Percentiles rank a stretch among this genome's conserved stretches.
Conservation (phyloP, 2,329 filamentous ascomycete species). For the Fusarium graminum region DNA sequence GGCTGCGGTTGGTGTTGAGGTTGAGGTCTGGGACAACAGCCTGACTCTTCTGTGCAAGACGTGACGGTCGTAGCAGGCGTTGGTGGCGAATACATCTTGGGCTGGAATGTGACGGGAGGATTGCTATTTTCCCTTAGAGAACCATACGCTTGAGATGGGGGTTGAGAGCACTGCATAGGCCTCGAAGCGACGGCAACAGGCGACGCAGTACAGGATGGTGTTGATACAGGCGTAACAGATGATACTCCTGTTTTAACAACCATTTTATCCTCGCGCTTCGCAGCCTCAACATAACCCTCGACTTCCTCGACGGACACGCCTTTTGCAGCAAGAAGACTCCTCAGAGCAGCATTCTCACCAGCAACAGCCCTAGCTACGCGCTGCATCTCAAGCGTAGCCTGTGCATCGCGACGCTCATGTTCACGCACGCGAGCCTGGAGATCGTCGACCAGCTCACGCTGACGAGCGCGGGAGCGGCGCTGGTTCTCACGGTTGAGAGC, state of each 20-base stretch:
- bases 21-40: conserved; percentile 21
- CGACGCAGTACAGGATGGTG: conserved; percentile 24
- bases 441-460: conserved; percentile 58
- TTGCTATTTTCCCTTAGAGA: neutral
- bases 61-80: conserved; percentile 2
- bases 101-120: neutral
- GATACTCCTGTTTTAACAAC: neutral
- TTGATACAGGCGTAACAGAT: conserved; percentile 20
- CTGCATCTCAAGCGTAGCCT: conserved; percentile 63
- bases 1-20: neutral
- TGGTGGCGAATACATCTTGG: conserved; percentile 2
- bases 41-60: conserved; percentile 5
- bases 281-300: conserved; percentile 39
- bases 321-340: conserved; percentile 45
- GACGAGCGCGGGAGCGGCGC: conserved; percentile 60
- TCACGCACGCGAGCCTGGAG: conserved; percentile 59
- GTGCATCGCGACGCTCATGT: conserved; percentile 57
- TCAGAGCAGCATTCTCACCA: conserved; percentile 58
- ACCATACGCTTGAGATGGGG: conserved; percentile 1
- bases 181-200: conserved; percentile 21
- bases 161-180: neutral
- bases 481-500: conserved; percentile 59
- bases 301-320: conserved; percentile 41
- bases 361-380: conserved; percentile 59
- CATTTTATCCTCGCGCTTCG: conserved; percentile 2